Evolutionary conservation across 2,329 filamentous ascomycete genomes (phyloP).

Genomic region (Ramichloridium luteum): DNA sequence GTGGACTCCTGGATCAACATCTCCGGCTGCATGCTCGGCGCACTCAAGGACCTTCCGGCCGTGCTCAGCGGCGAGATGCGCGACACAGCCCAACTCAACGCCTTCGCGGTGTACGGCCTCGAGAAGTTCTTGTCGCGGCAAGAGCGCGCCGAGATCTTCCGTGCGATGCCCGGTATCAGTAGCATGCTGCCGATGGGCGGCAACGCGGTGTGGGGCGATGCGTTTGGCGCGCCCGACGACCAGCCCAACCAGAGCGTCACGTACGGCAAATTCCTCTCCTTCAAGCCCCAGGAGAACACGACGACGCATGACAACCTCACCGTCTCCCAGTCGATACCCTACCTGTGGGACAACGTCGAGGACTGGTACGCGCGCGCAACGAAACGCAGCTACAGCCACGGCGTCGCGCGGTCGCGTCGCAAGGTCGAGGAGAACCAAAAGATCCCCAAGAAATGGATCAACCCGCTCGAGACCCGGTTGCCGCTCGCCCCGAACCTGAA

Average conservation of each 20-base stretch:
- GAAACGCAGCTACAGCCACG: conserved; percentile 68
- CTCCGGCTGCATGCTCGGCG: conserved; percentile 93
- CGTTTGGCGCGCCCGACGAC: conserved; percentile 81
- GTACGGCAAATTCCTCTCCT: conserved; percentile 76
- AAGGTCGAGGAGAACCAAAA: conserved; percentile 59
- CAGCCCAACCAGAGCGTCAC: conserved; percentile 56
- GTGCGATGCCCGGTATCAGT: conserved; percentile 91
- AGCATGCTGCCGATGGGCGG: conserved; percentile 95
- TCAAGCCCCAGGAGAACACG: conserved; percentile 55
- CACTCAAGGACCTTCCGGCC: conserved; percentile 79
- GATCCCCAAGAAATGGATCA: conserved; percentile 70
- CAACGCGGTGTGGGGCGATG: conserved; percentile 86
- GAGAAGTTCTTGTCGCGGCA: conserved; percentile 89
- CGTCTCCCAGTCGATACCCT: conserved; percentile 61
- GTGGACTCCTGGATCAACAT: conserved; percentile 97
- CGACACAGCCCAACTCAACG: conserved; percentile 90
- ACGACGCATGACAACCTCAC: conserved; percentile 57
- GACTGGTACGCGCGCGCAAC: conserved; percentile 74
- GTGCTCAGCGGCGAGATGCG: conserved; percentile 95
- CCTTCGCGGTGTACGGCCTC: conserved; percentile 90
- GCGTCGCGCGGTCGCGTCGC: conserved; percentile 64
- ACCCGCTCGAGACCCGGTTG: conserved; percentile 78
- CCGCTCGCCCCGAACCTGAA: conserved; percentile 81
- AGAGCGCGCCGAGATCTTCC: conserved; percentile 85
- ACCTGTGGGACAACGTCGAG: conserved; percentile 66